These are phyloP conservation scores for Rhizopus delemar DNA, from an alignment of 371 early-diverging fungal genomes.

Conservation along the genomic window DNA sequence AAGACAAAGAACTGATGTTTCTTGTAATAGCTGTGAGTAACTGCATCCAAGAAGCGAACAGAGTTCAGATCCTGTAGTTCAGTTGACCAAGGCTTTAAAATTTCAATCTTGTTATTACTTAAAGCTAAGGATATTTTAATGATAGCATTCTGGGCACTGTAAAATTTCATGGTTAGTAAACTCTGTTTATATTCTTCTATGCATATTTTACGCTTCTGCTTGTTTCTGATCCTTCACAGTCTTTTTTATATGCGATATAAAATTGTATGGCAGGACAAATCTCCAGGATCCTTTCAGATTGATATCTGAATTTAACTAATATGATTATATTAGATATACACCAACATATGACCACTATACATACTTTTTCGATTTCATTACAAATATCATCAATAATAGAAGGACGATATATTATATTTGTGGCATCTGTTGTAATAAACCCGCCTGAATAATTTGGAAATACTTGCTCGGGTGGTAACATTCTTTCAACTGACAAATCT, in stretches of 20 bases:
- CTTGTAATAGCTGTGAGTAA: constrained; percentile 1
- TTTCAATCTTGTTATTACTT: not conserved
- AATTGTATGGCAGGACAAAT: constrained; percentile 18
- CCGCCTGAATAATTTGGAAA: constrained; percentile 28
- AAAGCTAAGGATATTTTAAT: not conserved
- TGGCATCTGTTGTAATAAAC: constrained; percentile 23
- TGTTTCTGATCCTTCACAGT: not conserved
- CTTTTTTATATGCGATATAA: constrained; percentile 1
- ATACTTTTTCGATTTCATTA: constrained; percentile 8
- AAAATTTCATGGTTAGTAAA: not conserved
- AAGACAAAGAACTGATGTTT: constrained; percentile 3
- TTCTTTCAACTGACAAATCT: constrained; percentile 7
- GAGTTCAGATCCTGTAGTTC: not conserved
- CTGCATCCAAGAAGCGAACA: not conserved
- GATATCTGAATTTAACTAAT: constrained; percentile 11
- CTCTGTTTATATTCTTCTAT: too few species aligned
- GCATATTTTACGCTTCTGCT: not conserved
- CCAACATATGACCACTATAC: not conserved
- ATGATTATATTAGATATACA: not conserved
- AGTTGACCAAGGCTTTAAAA: not conserved
- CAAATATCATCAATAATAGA: constrained; percentile 5
- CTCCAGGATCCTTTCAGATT: constrained; percentile 16
- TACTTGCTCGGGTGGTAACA: constrained; percentile 11
- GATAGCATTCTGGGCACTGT: not conserved
- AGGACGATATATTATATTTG: constrained; percentile 17